phyloP scores from a whole-genome alignment of 176 grass and related monocot species.

The Zea mays region Zm-B73-REFERENCE-NAM-5.0 NC_050099.1:147416501-147417000 shows the following conservation, averaged over 20 bases:
- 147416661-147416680: not conserved
- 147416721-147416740: constrained; percentile 14
- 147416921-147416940: constrained; percentile 19
- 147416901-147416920: constrained; percentile 3
- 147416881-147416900: constrained; percentile 36
- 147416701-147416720: not conserved
- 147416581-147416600: constrained; percentile 45
- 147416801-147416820: constrained; percentile 6
- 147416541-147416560: constrained; percentile 81
- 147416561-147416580: constrained; percentile 63
- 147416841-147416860: not conserved
- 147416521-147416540: constrained; percentile 34
- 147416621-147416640: constrained; percentile 24
- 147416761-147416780: constrained; percentile 17
- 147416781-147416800: not conserved
- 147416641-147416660: not conserved
- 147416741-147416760: not conserved
- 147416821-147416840: not conserved
- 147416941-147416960: constrained; percentile 26
- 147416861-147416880: not conserved
- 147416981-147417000: not conserved
- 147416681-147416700: not conserved
- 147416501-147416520: not conserved
- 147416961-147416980: constrained; percentile 43
- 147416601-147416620: constrained; percentile 25